Evolutionary conservation across 2,329 filamentous ascomycete species (phyloP).

Genomic region (Colletotrichum sp.): DNA sequence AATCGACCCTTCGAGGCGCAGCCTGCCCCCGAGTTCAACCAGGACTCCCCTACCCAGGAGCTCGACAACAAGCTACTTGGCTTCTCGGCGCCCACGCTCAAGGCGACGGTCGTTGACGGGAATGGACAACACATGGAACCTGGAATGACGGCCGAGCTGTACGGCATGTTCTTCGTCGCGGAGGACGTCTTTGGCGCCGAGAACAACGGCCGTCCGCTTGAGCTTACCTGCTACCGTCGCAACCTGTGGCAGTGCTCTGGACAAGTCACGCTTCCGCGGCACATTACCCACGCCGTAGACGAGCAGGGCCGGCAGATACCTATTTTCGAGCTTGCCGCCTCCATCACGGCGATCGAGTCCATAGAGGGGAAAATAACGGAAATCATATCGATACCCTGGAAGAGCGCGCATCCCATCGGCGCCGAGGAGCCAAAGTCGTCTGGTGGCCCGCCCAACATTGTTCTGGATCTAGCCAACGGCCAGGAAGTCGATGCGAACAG

Average conservation of each 20-base stretch:
- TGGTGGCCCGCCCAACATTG: conserved; percentile 57
- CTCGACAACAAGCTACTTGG: conserved; percentile 76
- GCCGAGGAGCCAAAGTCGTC: conserved; percentile 54
- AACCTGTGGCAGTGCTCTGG: conserved; percentile 97
- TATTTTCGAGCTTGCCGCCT: conserved; percentile 78
- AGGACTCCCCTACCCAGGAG: conserved; percentile 59
- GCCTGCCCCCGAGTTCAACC: conserved; percentile 46
- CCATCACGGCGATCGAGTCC: conserved; percentile 86
- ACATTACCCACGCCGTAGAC: conserved; percentile 69
- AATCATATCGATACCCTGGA: conserved; percentile 97
- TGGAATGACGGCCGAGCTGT: conserved; percentile 75
- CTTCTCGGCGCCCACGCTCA: conserved; percentile 69
- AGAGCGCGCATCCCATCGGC: conserved; percentile 68
- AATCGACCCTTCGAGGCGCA: conserved; percentile 51
- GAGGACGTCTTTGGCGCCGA: conserved; percentile 77
- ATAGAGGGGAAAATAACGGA: conserved; percentile 92
- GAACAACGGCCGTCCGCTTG: conserved; percentile 64
- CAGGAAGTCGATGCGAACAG: conserved; percentile 80
- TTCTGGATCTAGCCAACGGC: conserved; percentile 60
- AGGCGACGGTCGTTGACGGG: conserved; percentile 69
- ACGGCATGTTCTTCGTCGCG: conserved; percentile 89
- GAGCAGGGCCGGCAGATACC: conserved; percentile 82
- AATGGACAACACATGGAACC: conserved; percentile 63
- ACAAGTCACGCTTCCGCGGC: conserved; percentile 78
- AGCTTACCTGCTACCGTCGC: conserved; percentile 92